These are phyloP conservation scores for Annulohypoxylon stygium DNA, from an alignment of 495 filamentous ascomycete genomes.

Conservation along the genomic window DNA sequence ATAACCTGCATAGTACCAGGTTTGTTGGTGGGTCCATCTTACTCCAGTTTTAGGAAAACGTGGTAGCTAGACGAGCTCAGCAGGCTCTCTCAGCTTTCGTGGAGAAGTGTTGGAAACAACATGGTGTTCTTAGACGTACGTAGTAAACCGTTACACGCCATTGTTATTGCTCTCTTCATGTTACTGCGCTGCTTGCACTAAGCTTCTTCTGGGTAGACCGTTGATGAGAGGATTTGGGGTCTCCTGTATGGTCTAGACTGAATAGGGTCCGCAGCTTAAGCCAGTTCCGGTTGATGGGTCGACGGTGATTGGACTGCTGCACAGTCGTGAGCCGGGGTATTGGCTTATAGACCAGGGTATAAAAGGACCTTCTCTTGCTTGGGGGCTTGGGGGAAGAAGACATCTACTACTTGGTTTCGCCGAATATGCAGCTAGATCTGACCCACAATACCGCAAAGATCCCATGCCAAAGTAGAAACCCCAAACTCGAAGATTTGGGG, in stretches of 20 bases:
- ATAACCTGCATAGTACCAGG: constrained; percentile 20
- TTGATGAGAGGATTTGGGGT: constrained; percentile 41
- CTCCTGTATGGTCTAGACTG: constrained; percentile 49
- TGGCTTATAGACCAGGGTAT: constrained; percentile 47
- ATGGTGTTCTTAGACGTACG: constrained; percentile 21
- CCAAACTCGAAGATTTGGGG: constrained; percentile 46
- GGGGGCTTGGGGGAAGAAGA: constrained; percentile 29
- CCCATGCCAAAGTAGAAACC: constrained; percentile 33
- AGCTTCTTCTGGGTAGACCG: constrained; percentile 35
- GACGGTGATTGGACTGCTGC: constrained; percentile 48
- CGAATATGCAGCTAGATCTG: constrained; percentile 43
- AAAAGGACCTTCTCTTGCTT: constrained; percentile 52
- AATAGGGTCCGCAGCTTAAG: constrained; percentile 40
- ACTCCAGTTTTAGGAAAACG: constrained; percentile 41
- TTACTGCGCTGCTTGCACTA: constrained; percentile 26
- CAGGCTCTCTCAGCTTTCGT: constrained; percentile 6
- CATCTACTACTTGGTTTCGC: constrained; percentile 49
- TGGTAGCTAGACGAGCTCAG: constrained; percentile 35
- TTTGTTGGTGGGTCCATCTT: constrained; percentile 22
- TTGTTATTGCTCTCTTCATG: constrained; percentile 6
- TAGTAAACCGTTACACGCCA: constrained; percentile 44
- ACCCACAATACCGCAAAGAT: constrained; percentile 45
- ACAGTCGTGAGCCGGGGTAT: constrained; percentile 38
- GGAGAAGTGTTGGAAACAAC: constrained; percentile 19
- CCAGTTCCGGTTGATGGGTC: constrained; percentile 40